Percentiles rank a stretch among this genome's conserved stretches.
phyloP scores from a whole-genome alignment of 495 filamentous ascomycete species.

The Xylaria scruposa region DNA sequence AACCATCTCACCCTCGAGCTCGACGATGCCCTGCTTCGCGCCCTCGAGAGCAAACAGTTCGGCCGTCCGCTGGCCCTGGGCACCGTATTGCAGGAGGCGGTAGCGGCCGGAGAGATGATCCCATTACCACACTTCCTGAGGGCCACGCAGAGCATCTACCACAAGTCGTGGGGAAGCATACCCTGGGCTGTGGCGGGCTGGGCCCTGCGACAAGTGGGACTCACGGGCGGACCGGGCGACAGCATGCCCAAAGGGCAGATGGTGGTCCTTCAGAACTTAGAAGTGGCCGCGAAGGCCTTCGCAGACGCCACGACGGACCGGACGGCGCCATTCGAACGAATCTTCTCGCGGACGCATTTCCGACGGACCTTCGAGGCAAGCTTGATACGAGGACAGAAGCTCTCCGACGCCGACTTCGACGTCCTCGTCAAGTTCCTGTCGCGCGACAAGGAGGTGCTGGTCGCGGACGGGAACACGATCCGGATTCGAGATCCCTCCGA shows the following conservation, averaged over 20 bases:
- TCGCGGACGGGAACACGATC: constrained; percentile 74
- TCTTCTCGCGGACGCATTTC: constrained; percentile 72
- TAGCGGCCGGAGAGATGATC: constrained; percentile 70
- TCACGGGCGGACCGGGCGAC: constrained; percentile 58
- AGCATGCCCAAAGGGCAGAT: constrained; percentile 59
- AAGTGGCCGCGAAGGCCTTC: constrained; percentile 57
- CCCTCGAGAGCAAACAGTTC: constrained; percentile 77
- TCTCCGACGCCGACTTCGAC: constrained; percentile 71
- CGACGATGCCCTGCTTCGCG: constrained; percentile 71
- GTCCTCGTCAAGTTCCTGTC: constrained; percentile 74
- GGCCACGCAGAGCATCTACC: constrained; percentile 68
- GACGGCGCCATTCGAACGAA: constrained; percentile 63
- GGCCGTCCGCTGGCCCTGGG: constrained; percentile 85
- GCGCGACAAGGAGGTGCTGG: constrained; percentile 68
- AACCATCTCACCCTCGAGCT: constrained; percentile 69
- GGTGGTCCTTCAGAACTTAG: constrained; percentile 62
- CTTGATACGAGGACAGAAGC: constrained; percentile 52
- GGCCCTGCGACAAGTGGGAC: constrained; percentile 73
- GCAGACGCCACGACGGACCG: constrained; percentile 53
- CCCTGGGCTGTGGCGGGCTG: constrained; percentile 70
- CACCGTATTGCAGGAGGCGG: constrained; percentile 78
- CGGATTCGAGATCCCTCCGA: constrained; percentile 67
- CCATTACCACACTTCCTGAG: constrained; percentile 67
- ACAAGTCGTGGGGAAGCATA: constrained; percentile 54
- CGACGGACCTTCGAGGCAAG: constrained; percentile 60